Base-by-base conservation (phyloP, 148 eudicot species). In the Rhododendron henanense region DNA sequence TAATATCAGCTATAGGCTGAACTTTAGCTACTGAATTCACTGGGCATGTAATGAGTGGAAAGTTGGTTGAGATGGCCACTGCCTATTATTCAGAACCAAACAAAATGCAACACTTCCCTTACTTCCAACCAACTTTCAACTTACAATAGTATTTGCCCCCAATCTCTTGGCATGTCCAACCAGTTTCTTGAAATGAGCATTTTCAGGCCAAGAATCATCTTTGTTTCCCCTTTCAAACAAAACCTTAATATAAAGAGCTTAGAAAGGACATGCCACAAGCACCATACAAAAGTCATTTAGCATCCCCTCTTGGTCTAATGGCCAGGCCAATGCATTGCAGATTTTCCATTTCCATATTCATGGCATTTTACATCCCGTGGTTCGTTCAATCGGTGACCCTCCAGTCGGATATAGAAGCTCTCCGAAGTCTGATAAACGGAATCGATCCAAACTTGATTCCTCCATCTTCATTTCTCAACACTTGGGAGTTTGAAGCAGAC, bases 371-470 rank as follows among this genome's bases (percentile, higher is more conserved):
- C 28, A 85, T 85, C 61, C 83, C 87, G 7, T 21, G 31, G 6
- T 82, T 90, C 10, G 88, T 84, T 50, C 55, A 90, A 6, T 85
- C 96, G 4, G 33, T 0, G 9, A 95, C 98, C 4, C 59, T 88
- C 1, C 71, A 21, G 85, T 73, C 93, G 2, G 98, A 95, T 79
- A 57, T 92, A 3, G 88, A 93, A 33, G 95, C 92, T 57, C 94
- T 95, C 0, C 90, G 85, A 5, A 84, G 91, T 55, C 77, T 95
- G 35, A 88, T 83, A 67, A 81, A 86, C 76, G 91, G 93, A 1
- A 86, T 95, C 21, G 94, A 94, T 73, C 94, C 94, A n/a, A 88
- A 89, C 88, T 82, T 94, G 0, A 90, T 94, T 50, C 91, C 95
- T 33, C 71, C 85, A 47, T 86, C 79, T 76, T 91, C 94, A 0